phyloP scores from a whole-genome alignment of 495 filamentous ascomycete species.

The Hypoxylon intermedium region DNA sequence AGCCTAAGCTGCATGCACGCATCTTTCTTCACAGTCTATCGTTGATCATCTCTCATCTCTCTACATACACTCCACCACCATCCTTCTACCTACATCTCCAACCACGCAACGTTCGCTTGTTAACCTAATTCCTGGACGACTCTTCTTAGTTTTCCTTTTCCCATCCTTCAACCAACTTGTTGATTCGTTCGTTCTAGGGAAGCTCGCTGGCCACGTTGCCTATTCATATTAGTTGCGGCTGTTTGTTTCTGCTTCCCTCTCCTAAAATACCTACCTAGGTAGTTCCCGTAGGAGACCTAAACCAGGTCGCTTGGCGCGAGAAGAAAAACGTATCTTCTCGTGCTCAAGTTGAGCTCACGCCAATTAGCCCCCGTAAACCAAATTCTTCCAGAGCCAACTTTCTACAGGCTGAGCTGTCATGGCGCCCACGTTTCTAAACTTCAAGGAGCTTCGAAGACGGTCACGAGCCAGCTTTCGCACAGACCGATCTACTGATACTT shows the following conservation, averaged over 20 bases:
- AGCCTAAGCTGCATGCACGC: conserved; percentile 11
- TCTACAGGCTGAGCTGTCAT: conserved; percentile 37
- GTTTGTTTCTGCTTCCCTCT: conserved; percentile 34
- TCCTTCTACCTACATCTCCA: conserved; percentile 20
- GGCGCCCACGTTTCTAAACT: conserved; percentile 69
- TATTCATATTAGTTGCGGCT: conserved; percentile 26
- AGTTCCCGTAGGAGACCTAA: conserved; percentile 3
- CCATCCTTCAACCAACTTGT: conserved; percentile 16
- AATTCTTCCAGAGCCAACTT: not conserved
- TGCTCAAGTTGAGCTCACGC: not conserved
- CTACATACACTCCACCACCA: conserved; percentile 16
- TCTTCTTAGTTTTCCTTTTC: conserved; percentile 6
- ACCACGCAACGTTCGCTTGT: conserved; percentile 22
- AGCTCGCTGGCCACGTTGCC: conserved; percentile 33
- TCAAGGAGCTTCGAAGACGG: conserved; percentile 75
- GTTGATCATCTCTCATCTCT: conserved; percentile 27
- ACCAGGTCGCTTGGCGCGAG: conserved; percentile 2
- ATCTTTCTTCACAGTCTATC: conserved; percentile 6
- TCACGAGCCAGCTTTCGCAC: conserved; percentile 71
- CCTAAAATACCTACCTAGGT: conserved; percentile 29
- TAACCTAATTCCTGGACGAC: conserved; percentile 4
- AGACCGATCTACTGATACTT: conserved; percentile 60
- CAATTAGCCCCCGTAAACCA: conserved; percentile 9
- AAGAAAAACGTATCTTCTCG: conserved; percentile 7
- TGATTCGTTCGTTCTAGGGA: conserved; percentile 33